Conservation (phyloP, 768 basidiomycete genomes). For the Hygrophorus russula region DNA sequence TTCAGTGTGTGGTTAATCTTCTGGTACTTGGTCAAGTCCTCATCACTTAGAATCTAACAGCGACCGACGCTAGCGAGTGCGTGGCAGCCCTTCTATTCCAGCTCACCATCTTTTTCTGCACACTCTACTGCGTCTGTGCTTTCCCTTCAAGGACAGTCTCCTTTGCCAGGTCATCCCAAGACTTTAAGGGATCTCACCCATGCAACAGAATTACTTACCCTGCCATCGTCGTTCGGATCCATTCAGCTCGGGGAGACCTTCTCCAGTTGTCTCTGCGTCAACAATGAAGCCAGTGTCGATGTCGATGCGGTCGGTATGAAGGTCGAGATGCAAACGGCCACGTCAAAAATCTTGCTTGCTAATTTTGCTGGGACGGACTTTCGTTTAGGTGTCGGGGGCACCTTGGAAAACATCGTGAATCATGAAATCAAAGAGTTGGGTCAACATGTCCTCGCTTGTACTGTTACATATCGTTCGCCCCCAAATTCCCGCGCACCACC, state of each 20-base stretch:
- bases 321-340: conserved; percentile 81
- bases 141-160: conserved; percentile 62
- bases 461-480: conserved; percentile 72
- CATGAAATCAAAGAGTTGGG: conserved; percentile 94
- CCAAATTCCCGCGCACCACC: conserved; percentile 41
- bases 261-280: conserved; percentile 68
- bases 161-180: conserved; percentile 69
- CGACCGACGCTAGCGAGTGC: conserved; percentile 62
- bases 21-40: not conserved
- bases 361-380: conserved; percentile 50
- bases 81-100: conserved; percentile 86
- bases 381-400: conserved; percentile 42
- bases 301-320: conserved; percentile 55
- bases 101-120: conserved; percentile 67
- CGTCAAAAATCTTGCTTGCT: conserved; percentile 47
- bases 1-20: conserved; percentile 46
- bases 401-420: conserved; percentile 55
- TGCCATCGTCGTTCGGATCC: conserved; percentile 75
- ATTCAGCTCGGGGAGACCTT: conserved; percentile 90
- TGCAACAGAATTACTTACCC: conserved; percentile 65
- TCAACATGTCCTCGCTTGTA: conserved; percentile 80
- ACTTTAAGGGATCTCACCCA: conserved; percentile 75
- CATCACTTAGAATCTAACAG: conserved; percentile 23
- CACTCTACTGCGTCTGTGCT: conserved; percentile 70
- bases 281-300: conserved; percentile 59